These are phyloP conservation scores for Didymella glomerata DNA, from an alignment of 2,329 filamentous ascomycete genomes.

Conservation along the genomic window DNA sequence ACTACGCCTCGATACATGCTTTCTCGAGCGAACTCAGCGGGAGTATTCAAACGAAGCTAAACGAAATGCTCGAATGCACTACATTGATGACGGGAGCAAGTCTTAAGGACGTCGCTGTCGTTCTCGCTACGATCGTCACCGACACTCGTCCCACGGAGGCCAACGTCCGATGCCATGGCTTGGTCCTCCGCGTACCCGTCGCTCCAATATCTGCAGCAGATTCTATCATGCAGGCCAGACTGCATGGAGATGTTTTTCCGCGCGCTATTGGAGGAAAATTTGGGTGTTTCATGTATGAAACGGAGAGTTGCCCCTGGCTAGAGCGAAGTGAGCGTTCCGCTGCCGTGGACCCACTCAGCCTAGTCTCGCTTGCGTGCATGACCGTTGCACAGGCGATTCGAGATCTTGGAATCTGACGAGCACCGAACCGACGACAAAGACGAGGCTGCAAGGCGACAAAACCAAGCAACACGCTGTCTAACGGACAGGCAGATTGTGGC, in stretches of 20 bases:
- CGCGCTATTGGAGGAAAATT: constrained; percentile 31
- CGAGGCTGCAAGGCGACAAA: constrained; percentile 5
- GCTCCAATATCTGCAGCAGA: constrained; percentile 6
- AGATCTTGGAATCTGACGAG: constrained; percentile 1
- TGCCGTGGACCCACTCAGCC: constrained; percentile 13
- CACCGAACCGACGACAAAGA: constrained; percentile 4
- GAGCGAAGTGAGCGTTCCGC: constrained; percentile 14
- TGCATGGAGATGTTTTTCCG: constrained; percentile 19
- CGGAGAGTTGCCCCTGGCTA: constrained; percentile 23
- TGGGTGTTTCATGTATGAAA: constrained; percentile 36
- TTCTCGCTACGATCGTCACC: neutral
- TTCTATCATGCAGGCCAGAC: constrained; percentile 24
- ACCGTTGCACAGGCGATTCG: constrained; percentile 25
- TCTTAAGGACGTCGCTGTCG: neutral
- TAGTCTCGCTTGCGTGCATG: constrained; percentile 19
- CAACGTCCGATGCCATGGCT: constrained; percentile 10
- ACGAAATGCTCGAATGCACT: neutral
- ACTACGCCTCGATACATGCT: neutral
- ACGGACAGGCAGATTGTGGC: neutral
- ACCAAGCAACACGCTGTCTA: neutral
- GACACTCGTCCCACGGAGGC: neutral
- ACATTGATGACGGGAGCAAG: neutral
- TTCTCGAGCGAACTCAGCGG: neutral
- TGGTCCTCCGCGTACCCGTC: constrained; percentile 1
- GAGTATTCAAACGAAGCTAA: neutral